phyloP scores from a whole-genome alignment of 163 green algal genomes.

The Chlorella variabilis region DNA sequence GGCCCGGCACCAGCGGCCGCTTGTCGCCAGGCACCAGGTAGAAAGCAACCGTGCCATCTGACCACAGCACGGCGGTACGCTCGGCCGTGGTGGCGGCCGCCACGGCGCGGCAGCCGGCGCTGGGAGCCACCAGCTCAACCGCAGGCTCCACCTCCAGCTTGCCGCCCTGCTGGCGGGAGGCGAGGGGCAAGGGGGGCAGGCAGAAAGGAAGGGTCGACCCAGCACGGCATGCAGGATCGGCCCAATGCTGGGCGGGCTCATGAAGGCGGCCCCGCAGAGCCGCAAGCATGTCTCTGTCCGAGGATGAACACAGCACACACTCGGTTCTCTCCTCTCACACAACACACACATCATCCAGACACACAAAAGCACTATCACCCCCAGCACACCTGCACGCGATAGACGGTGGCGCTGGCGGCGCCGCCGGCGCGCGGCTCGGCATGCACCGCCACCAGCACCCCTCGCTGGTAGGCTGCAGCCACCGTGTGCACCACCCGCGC shows the following conservation, averaged over 20 bases:
- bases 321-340: too few species aligned
- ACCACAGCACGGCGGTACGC: constrained; percentile 36
- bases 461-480: background rate
- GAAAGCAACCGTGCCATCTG: constrained; percentile 25
- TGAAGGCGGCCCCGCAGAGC: too few species aligned
- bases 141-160: background rate
- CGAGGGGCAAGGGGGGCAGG: too few species aligned
- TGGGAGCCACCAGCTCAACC: background rate
- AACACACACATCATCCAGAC: too few species aligned
- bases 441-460: constrained; percentile 6
- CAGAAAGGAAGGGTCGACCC: too few species aligned
- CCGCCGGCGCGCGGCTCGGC: background rate
- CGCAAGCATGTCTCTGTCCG: too few species aligned
- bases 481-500: constrained; percentile 9
- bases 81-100: background rate
- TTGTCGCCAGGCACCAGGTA: constrained; percentile 26
- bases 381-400: background rate
- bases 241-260: too few species aligned
- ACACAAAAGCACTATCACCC: background rate
- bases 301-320: too few species aligned
- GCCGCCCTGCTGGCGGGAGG: too few species aligned
- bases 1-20: background rate
- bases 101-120: background rate
- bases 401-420: background rate
- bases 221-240: too few species aligned